Conservation (phyloP, 805 yeast species). For the Candida nitratophila region DNA sequence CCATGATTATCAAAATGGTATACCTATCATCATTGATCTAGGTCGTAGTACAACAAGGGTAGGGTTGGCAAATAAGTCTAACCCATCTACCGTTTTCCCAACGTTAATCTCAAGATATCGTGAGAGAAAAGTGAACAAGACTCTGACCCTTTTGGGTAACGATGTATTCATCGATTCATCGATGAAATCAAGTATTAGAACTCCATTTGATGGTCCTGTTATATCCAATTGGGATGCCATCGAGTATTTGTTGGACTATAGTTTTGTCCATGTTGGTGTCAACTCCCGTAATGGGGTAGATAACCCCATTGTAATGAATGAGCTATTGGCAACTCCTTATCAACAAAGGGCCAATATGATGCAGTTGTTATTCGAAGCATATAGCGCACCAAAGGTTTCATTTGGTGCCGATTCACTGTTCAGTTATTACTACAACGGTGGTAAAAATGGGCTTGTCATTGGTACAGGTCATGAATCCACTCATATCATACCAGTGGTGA, state of each 20-base stretch:
- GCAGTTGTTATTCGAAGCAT: constrained; percentile 81
- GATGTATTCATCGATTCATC: constrained; percentile 70
- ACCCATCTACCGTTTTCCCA: constrained; percentile 63
- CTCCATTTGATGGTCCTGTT: constrained; percentile 84
- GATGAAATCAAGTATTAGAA: constrained; percentile 57
- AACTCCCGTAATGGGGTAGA: constrained; percentile 44
- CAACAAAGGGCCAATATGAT: constrained; percentile 69
- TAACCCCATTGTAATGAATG: constrained; percentile 78
- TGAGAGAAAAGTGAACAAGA: constrained; percentile 61
- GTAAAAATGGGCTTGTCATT: constrained; percentile 64
- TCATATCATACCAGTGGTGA: constrained; percentile 70
- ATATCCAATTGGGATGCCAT: constrained; percentile 90
- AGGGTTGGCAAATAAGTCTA: constrained; percentile 42
- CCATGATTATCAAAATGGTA: constrained; percentile 39
- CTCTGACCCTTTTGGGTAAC: constrained; percentile 72
- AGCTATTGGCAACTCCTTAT: constrained; percentile 63
- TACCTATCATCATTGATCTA: constrained; percentile 85
- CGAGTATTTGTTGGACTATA: constrained; percentile 77
- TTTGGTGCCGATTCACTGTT: constrained; percentile 82
- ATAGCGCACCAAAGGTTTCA: constrained; percentile 63
- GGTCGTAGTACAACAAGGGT: constrained; percentile 59
- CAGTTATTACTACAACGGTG: constrained; percentile 62
- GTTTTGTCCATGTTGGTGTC: constrained; percentile 75
- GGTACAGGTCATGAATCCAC: constrained; percentile 81
- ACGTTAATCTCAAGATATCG: constrained; percentile 64